Evolutionary conservation across 129 eudicot genomes (phyloP), one percentile per base, ranked within the genome.

Genomic region (Pittosporum tobira): DNA sequence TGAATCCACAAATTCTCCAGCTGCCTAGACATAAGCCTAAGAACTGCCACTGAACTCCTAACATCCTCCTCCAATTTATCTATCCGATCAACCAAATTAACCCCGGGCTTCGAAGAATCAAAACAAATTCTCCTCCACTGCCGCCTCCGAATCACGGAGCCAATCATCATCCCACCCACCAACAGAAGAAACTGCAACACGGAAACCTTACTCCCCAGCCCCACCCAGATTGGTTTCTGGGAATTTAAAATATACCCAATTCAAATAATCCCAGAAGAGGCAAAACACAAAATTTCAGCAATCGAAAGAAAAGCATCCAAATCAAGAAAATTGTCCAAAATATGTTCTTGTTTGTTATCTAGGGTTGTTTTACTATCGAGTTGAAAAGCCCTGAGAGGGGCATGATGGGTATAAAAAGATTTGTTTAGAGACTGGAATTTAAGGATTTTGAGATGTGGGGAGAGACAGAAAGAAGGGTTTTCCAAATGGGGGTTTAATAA

Each of bases 1-100:
- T 96, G 79, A 62, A 79, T 82, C 38, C 99, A 96, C 20, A 91
- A 63, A 65, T 91, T 91, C 88, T 86, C 99, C 71, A 91, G 79
- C 74, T 87, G 99, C 84, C 94, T 91, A 7, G 96, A 83, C 77
- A 86, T 52, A 57, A 77, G 84, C 85, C 83, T 63, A 59, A 87
- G 56, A 13, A 91, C 63, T 15, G 81, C 69, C 4, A 81, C 85
- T 3, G 88, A 81, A 37, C 76, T 81, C 61, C 81, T 64, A 12
- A 87, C 51, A 72, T 80, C 94, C 75, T 81, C 99, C 73, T 87
- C 99, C 84, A 91, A 65, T 64, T 72, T 91, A 73, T 91, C 94
- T 56, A 91, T 76, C 66, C 96, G 79, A 65, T 73, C 94, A 69
- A 87, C 51, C 81, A 87, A 69, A 77, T 79, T 81, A 50, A 75